Evolutionary conservation across 2,329 filamentous ascomycete species (phyloP), one percentile per base, ranked within the genome.

Genomic region (Neonectria magnoliae): DNA sequence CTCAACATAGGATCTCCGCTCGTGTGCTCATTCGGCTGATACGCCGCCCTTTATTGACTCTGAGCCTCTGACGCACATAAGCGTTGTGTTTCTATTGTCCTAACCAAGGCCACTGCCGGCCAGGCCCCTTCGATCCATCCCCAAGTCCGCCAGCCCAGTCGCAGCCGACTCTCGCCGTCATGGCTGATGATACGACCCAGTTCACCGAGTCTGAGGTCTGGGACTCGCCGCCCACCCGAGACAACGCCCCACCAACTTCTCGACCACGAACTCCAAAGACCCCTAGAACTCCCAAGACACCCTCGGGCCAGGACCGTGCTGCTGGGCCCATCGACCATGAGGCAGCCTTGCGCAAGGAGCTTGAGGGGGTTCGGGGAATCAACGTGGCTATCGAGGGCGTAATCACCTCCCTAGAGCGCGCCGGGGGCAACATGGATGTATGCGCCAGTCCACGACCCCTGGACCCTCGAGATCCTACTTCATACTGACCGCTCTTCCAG

Each of bases 301-400:
- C 77, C 71, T 77, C 77, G 69, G 75, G 57, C 51, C 78, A 76
- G 67, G 80, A 81, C 57, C 81, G 78, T 51, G 62, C 72, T 10
- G 74, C 78, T 38, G 80, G 81, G 54, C 89, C 89, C 72, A 62
- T 76, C 31, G 90, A 91, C 67, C 90, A 92, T 50, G 93, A 97
- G 67, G 88, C 88, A 2, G 87, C 88, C 14, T 82, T 99, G 71
- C 90, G 88, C 16, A 89, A 87, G 60, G 96, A 99, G 80, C 82
- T 98, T 29, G 90, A 94, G 67, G 92, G 90, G 52, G 90, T 99
- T 33, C 89, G 91, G 63, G 91, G 91, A 71, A 92, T 98, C 76
- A 99, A 99, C 79, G 87, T 90, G 71, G 91, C 94, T 44, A 93
- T 99, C 65, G 93, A 98, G 77, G 88, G 88, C 22, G 88, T 94